Evolutionary conservation across 1,284 basidiomycete genomes (phyloP).

Genomic region (Cystobasidium slooffiae): DNA sequence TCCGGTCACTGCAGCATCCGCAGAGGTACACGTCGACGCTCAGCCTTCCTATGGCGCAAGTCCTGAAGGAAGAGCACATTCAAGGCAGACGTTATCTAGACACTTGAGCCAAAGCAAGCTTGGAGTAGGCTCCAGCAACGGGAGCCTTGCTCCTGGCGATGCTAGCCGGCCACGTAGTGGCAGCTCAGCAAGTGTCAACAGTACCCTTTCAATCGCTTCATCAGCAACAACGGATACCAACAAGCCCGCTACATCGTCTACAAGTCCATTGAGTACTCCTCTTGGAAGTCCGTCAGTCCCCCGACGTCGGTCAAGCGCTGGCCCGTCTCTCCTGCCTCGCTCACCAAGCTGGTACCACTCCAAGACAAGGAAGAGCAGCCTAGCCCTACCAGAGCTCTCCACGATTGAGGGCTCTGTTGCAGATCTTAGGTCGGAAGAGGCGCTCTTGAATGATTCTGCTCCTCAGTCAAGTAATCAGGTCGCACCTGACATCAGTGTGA

Average conservation of each 20-base stretch:
- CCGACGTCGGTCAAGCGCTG: slow-evolving; percentile 20
- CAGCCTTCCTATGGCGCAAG: background rate
- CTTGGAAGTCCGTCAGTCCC: slow-evolving; percentile 5
- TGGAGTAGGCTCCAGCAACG: background rate
- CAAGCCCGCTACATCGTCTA: background rate
- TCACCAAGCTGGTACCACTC: slow-evolving; percentile 27
- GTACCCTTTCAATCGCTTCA: background rate
- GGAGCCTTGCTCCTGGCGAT: background rate
- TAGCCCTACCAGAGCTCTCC: slow-evolving; percentile 18
- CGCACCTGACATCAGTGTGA: background rate
- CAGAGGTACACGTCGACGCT: slow-evolving; percentile 22
- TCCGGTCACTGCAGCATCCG: slow-evolving; percentile 14
- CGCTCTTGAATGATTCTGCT: background rate
- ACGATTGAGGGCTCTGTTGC: slow-evolving; percentile 38
- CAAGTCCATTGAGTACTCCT: slow-evolving; percentile 4
- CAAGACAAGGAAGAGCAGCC: slow-evolving; percentile 26
- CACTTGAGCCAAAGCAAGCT: slow-evolving; percentile 36
- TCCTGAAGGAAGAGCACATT: slow-evolving; percentile 29
- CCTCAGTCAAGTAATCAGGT: too few relatives aligned
- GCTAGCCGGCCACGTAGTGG: slow-evolving; percentile 12
- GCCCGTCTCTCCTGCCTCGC: slow-evolving; percentile 1
- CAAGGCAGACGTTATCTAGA: slow-evolving; percentile 18
- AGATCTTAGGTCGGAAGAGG: slow-evolving; percentile 12
- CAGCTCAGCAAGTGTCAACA: slow-evolving; percentile 3
- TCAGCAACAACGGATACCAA: slow-evolving; percentile 2